Conservation (phyloP, 768 basidiomycete genomes). For the Termitomyces titanicus region DNA sequence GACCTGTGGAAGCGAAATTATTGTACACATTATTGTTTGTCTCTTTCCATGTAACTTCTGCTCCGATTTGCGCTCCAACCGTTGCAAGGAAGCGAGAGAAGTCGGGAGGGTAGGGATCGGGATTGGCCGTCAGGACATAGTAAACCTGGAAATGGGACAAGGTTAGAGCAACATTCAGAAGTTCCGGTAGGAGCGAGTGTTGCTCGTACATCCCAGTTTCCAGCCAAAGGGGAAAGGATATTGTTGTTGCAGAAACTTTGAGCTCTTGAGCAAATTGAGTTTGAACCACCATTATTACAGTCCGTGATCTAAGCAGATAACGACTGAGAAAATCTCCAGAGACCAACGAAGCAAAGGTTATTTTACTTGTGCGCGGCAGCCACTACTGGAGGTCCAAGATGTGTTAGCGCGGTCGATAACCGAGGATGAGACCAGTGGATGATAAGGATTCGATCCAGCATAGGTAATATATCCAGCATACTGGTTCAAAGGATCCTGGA, state of each 20-base stretch:
- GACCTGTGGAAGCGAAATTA: slow-evolving; percentile 48
- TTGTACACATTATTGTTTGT: slow-evolving; percentile 39
- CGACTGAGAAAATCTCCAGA: background rate
- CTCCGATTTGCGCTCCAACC: slow-evolving; percentile 36
- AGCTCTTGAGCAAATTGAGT: slow-evolving; percentile 51
- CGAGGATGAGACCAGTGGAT: slow-evolving; percentile 43
- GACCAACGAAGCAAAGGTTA: background rate
- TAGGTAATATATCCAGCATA: slow-evolving; percentile 59
- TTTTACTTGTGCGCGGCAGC: slow-evolving; percentile 47
- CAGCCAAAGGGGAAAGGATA: slow-evolving; percentile 50
- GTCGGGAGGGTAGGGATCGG: slow-evolving; percentile 49
- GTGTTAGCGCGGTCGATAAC: slow-evolving; percentile 39
- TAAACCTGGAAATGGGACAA: slow-evolving; percentile 30
- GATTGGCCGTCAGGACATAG: slow-evolving; percentile 41
- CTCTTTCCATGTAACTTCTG: slow-evolving; percentile 39
- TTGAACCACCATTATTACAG: slow-evolving; percentile 46
- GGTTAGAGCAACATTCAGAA: background rate
- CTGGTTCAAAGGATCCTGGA: slow-evolving; percentile 43
- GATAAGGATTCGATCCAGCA: slow-evolving; percentile 53
- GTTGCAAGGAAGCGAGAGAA: slow-evolving; percentile 29
- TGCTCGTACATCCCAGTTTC: slow-evolving; percentile 46
- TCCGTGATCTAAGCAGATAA: slow-evolving; percentile 39
- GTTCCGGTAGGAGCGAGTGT: background rate
- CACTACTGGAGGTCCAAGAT: slow-evolving; percentile 37
- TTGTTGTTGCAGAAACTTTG: slow-evolving; percentile 57